A percentile compares a stretch with the other conserved stretches of the same genome.
These are phyloP conservation scores for Chlorella sp. DNA, from an alignment of 139 green algal species.

Conservation along the genomic window DNA sequence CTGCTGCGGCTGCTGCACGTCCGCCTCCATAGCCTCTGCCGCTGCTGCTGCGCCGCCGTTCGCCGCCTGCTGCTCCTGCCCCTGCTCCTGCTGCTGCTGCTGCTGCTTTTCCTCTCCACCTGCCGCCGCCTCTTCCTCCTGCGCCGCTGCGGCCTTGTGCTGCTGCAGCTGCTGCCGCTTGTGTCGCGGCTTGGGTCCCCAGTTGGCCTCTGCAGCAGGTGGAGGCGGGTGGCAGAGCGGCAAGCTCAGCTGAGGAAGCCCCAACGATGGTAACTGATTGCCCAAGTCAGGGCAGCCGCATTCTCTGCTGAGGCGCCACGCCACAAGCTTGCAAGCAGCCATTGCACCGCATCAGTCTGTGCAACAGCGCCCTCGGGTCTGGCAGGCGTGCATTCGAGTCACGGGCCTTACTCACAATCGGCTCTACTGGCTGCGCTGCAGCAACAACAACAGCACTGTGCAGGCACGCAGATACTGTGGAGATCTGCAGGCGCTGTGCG, in stretches of 20 bases:
- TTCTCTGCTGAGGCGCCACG: not conserved
- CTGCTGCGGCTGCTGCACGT: constrained; percentile 3
- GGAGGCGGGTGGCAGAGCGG: too few species aligned
- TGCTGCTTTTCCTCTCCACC: not conserved
- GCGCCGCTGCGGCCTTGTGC: not conserved
- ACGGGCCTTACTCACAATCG: too few species aligned
- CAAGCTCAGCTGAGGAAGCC: too few species aligned
- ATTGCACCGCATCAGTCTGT: not conserved
- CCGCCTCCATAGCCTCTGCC: not conserved
- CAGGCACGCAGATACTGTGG: too few species aligned
- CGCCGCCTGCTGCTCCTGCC: not conserved
- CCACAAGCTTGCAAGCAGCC: not conserved
- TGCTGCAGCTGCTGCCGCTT: constrained; percentile 12
- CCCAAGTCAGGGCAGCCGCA: too few species aligned
- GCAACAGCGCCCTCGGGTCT: too few species aligned
- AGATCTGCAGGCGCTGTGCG: not conserved
- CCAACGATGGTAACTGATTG: too few species aligned
- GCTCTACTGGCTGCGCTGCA: too few species aligned
- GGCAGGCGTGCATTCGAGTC: too few species aligned
- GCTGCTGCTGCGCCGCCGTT: not conserved
- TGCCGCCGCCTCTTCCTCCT: not conserved
- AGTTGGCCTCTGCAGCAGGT: constrained; percentile 66
- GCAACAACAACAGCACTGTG: too few species aligned
- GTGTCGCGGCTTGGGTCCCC: constrained; percentile 81
- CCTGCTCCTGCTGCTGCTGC: constrained; percentile 20